phyloP scores from a whole-genome alignment of 2,329 filamentous ascomycete species.

The Arthrobotrys pseudoclavata region DNA sequence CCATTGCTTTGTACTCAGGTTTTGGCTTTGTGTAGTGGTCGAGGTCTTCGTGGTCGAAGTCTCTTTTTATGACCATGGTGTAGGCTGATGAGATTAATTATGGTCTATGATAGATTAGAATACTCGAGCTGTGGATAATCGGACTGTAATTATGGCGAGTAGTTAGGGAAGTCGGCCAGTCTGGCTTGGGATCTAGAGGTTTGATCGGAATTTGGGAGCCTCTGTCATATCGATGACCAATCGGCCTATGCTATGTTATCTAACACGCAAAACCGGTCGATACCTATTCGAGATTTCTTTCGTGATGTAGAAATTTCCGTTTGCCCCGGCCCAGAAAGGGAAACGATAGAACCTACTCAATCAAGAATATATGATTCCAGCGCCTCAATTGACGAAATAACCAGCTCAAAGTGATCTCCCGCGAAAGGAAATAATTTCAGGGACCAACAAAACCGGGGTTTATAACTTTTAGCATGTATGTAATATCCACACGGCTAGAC shows the following conservation, averaged over 20 bases:
- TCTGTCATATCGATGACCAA: no score
- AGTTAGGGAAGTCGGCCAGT: no score
- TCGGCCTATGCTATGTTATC: no score
- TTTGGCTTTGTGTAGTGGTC: conserved; percentile 40
- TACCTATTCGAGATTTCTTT: not conserved
- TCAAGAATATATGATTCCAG: not conserved
- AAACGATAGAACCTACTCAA: conserved; percentile 1
- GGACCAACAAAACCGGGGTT: not conserved
- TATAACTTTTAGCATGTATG: not conserved
- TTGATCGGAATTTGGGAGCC: no score
- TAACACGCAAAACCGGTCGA: no score
- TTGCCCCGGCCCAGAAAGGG: not conserved
- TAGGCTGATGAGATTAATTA: not conserved
- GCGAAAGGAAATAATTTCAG: conserved; percentile 18
- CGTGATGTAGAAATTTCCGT: not conserved
- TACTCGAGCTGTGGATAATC: no score
- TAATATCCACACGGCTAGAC: not conserved
- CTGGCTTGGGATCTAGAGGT: no score
- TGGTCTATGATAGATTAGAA: not conserved
- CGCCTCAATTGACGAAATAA: conserved; percentile 19
- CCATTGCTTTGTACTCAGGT: conserved; percentile 30
- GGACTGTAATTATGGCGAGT: no score
- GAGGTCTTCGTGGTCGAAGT: conserved; percentile 50
- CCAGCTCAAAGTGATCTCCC: not conserved
- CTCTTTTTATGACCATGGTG: conserved; percentile 30